phyloP scores from a whole-genome alignment of 192 early-diverging fungal genomes.

The Dissophora ornata region DNA sequence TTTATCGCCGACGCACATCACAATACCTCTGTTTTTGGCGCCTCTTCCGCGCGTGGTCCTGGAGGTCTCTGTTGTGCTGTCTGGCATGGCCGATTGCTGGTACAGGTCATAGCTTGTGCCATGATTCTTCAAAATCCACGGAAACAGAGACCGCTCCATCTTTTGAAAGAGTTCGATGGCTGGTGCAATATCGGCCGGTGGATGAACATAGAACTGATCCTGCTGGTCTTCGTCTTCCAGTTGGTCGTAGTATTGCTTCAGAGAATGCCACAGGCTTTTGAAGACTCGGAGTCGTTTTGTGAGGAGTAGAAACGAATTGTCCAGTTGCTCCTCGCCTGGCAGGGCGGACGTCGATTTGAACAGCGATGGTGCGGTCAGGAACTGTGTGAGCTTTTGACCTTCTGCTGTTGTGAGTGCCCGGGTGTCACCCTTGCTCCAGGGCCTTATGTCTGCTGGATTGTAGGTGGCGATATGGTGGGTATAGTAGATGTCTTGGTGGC shows the following conservation, averaged over 20 bases:
- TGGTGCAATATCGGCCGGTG: slow-evolving; percentile 9
- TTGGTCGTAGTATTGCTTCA: slow-evolving; percentile 9
- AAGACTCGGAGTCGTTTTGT: slow-evolving; percentile 27
- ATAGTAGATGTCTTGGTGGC: slow-evolving; percentile 27
- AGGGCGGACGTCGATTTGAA: no score
- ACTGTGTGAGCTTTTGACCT: slow-evolving; percentile 13
- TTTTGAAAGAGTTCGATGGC: slow-evolving; percentile 24
- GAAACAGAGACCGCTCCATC: slow-evolving; percentile 23
- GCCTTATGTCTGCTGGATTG: neutral
- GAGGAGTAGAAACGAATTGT: slow-evolving; percentile 18
- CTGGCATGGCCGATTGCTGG: neutral
- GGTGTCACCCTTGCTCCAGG: slow-evolving; percentile 29
- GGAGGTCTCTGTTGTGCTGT: neutral
- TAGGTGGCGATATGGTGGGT: slow-evolving; percentile 35
- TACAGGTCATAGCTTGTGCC: slow-evolving; percentile 24
- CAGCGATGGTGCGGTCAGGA: slow-evolving; percentile 1
- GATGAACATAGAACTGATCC: slow-evolving; percentile 10
- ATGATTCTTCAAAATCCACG: slow-evolving; percentile 19
- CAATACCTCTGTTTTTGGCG: slow-evolving; percentile 4
- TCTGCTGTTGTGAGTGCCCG: slow-evolving; percentile 7
- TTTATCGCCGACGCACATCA: slow-evolving; percentile 59
- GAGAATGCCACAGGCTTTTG: no score
- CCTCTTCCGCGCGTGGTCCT: no score
- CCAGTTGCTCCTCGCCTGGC: no score
- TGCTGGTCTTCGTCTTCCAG: slow-evolving; percentile 5